phyloP scores from a whole-genome alignment of 1,139 yeast genomes.

The Yamadazyma jaroonii region DNA sequence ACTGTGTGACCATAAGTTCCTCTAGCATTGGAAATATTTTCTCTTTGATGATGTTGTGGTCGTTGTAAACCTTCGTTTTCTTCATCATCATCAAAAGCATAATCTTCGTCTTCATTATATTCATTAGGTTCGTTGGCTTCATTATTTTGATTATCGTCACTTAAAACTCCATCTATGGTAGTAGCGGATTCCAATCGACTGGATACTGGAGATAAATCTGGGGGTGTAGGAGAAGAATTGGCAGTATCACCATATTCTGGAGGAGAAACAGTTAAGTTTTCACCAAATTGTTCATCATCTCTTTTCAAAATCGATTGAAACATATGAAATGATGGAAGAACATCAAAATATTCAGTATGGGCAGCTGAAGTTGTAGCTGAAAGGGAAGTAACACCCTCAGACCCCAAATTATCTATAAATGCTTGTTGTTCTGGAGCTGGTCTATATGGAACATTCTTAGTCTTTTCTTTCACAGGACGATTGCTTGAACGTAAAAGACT shows the following conservation, averaged over 20 bases:
- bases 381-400: constrained; percentile 18
- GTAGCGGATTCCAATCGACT: constrained; percentile 6
- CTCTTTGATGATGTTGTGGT: not conserved
- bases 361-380: constrained; percentile 27
- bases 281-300: constrained; percentile 42
- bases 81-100: constrained; percentile 23
- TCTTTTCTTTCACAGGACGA: constrained; percentile 2
- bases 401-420: constrained; percentile 28
- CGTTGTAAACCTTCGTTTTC: constrained; percentile 13
- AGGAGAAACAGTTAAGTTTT: constrained; percentile 34
- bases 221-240: constrained; percentile 29
- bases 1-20: constrained; percentile 41
- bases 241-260: constrained; percentile 39
- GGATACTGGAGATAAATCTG: constrained; percentile 16
- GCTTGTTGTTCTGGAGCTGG: constrained; percentile 37
- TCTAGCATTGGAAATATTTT: constrained; percentile 8
- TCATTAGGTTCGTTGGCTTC: constrained; percentile 4
- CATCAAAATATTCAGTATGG: constrained; percentile 49
- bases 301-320: constrained; percentile 53
- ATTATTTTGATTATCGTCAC: constrained; percentile 1
- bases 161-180: constrained; percentile 16
- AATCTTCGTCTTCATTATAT: constrained; percentile 20
- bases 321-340: constrained; percentile 65
- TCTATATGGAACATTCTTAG: constrained; percentile 28
- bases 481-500: constrained; percentile 10